These are phyloP conservation scores for Cyberlindnera veronae DNA, from an alignment of 805 yeast genomes.

Conservation along the genomic window DNA sequence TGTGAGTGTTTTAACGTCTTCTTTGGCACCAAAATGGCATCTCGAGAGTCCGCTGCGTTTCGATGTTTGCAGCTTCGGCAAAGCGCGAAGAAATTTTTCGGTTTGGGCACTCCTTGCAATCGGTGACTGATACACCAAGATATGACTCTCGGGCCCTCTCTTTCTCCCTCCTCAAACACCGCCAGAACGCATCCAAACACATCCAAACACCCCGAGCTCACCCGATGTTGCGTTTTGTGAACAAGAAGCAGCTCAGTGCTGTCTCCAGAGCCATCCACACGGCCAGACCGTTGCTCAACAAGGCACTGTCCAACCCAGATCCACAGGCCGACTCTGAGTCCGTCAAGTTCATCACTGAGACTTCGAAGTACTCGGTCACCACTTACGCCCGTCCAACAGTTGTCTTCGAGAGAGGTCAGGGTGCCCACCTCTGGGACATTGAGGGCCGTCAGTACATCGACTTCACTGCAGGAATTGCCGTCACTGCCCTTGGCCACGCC, in stretches of 20 bases:
- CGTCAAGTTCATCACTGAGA: constrained; percentile 33
- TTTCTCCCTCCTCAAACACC: background rate
- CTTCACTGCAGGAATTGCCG: constrained; percentile 96
- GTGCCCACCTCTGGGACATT: constrained; percentile 76
- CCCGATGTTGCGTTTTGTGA: background rate
- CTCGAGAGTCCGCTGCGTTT: background rate
- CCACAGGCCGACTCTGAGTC: constrained; percentile 29
- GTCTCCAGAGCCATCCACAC: constrained; percentile 8
- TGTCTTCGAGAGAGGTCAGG: constrained; percentile 76
- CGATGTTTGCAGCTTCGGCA: background rate
- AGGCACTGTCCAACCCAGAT: constrained; percentile 10
- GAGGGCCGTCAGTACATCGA: constrained; percentile 79
- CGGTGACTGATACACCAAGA: background rate
- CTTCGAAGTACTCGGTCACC: constrained; percentile 52
- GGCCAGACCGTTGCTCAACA: constrained; percentile 4
- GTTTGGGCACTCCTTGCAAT: constrained; percentile 4
- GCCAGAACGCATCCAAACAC: too few species aligned
- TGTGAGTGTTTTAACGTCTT: background rate
- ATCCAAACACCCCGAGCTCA: too few species aligned
- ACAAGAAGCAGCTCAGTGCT: constrained; percentile 1
- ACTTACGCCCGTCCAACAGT: constrained; percentile 79
- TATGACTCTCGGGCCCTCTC: background rate
- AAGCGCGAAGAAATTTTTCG: constrained; percentile 6
- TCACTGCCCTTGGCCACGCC: constrained; percentile 89
- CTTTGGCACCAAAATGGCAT: background rate